phyloP scores from a whole-genome alignment of 805 yeast genomes.

The Ogataea naganishii region DNA sequence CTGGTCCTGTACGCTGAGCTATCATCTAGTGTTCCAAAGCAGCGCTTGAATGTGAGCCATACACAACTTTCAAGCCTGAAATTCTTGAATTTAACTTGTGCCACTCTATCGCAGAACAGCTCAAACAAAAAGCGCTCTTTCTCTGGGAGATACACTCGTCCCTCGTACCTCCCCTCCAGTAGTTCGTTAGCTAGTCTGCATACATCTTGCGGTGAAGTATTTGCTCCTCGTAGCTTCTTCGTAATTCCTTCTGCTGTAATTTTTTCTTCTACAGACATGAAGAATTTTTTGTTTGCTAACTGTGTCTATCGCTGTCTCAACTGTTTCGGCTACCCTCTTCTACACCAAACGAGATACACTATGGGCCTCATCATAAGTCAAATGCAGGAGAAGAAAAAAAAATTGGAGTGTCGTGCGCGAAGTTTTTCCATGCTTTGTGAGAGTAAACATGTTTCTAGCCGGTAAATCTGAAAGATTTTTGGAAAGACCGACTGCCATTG shows the following conservation, averaged over 20 bases:
- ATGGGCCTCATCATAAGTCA: no score
- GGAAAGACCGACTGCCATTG: no score
- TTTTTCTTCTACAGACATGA: no score
- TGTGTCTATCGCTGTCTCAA: no score
- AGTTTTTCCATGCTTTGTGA: no score
- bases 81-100: slow-evolving; percentile 31
- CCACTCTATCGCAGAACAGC: slow-evolving; percentile 50
- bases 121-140: slow-evolving; percentile 46
- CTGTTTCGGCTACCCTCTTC: no score
- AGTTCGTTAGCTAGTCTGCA: slow-evolving; percentile 24
- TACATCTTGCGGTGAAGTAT: slow-evolving; percentile 33
- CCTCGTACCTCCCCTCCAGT: slow-evolving; percentile 19
- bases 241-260: slow-evolving; percentile 49
- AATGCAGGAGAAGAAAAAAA: no score
- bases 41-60: slow-evolving; percentile 36
- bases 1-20: slow-evolving; percentile 28
- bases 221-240: slow-evolving; percentile 47
- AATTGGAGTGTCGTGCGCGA: no score
- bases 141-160: slow-evolving; percentile 44
- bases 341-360: no score
- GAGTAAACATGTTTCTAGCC: no score
- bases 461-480: no score
- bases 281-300: no score
- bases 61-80: slow-evolving; percentile 34
- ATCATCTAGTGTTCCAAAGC: slow-evolving; percentile 7